A percentile compares a stretch with the other conserved stretches of the same genome.
phyloP scores from a whole-genome alignment of 2,329 filamentous ascomycete species.

The Colletotrichum euphorbiae region DNA sequence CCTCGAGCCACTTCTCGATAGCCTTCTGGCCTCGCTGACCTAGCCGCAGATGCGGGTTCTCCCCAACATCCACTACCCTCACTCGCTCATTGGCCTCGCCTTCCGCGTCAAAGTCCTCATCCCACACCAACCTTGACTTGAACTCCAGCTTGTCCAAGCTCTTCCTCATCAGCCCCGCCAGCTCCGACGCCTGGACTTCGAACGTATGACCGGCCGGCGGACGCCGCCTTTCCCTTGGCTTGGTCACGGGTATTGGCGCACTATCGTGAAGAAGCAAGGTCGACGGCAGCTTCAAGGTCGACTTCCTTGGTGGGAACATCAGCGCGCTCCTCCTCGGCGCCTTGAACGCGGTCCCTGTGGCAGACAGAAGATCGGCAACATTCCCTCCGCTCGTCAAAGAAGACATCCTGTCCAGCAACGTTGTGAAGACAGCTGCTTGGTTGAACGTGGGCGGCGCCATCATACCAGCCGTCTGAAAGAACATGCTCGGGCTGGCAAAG shows the following conservation, averaged over 20 bases:
- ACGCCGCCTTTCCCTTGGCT: conserved; percentile 22
- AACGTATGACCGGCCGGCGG: conserved; percentile 55
- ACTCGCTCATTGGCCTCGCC: conserved; percentile 54
- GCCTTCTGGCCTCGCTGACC: conserved; percentile 44
- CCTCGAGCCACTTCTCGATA: conserved; percentile 48
- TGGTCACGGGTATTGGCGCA: conserved; percentile 38
- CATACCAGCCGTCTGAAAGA: conserved; percentile 67
- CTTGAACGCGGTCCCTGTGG: conserved; percentile 39
- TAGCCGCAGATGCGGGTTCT: conserved; percentile 46
- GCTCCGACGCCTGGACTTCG: conserved; percentile 57
- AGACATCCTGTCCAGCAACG: conserved; percentile 42
- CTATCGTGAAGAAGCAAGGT: conserved; percentile 61
- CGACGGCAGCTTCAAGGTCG: conserved; percentile 62
- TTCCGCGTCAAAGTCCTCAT: conserved; percentile 51
- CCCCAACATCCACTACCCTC: conserved; percentile 51
- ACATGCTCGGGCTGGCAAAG: conserved; percentile 68
- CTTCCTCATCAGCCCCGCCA: conserved; percentile 61
- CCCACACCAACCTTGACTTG: conserved; percentile 55
- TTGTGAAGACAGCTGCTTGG: conserved; percentile 42
- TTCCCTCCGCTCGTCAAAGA: conserved; percentile 33
- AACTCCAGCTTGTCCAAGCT: conserved; percentile 61
- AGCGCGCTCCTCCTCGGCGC: conserved; percentile 56
- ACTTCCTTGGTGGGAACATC: conserved; percentile 60
- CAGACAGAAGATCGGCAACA: conserved; percentile 29
- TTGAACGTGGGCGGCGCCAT: conserved; percentile 59